phyloP scores from a whole-genome alignment of 306 rosid species.

The Senna tora region DNA sequence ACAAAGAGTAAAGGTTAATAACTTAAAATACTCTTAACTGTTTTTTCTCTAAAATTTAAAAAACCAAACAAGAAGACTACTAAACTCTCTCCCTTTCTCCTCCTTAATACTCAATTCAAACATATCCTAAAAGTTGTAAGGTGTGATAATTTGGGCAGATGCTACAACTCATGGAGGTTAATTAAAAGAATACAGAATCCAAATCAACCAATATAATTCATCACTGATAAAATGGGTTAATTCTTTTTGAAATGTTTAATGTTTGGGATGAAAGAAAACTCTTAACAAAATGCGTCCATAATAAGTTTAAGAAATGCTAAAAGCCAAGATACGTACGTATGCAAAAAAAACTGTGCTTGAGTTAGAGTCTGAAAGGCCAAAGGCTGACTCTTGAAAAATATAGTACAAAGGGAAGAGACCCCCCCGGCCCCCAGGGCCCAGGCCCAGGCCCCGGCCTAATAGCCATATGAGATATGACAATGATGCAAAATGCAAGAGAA shows the following conservation, averaged over 20 bases:
- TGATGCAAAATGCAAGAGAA: slow-evolving; percentile 33
- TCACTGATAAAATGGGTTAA: not conserved
- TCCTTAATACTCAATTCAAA: too few species aligned
- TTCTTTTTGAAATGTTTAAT: not conserved
- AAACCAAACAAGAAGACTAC: too few species aligned
- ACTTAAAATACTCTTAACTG: too few species aligned
- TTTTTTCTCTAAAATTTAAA: too few species aligned
- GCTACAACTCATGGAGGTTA: not conserved
- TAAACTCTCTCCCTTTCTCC: too few species aligned
- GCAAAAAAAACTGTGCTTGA: not conserved
- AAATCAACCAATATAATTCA: not conserved
- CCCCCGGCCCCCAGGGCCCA: not conserved
- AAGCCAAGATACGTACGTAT: not conserved
- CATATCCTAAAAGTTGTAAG: not conserved
- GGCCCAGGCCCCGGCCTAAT: not conserved
- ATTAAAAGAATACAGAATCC: not conserved
- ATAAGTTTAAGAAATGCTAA: not conserved
- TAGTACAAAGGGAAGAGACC: not conserved
- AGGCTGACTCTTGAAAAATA: not conserved
- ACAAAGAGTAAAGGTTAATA: too few species aligned
- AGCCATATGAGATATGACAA: slow-evolving; percentile 5
- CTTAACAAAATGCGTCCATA: not conserved
- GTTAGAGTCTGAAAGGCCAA: not conserved
- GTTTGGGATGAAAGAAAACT: not conserved
- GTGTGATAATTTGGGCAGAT: slow-evolving; percentile 11